A percentile compares a stretch with the other conserved stretches of the same genome.
These are phyloP conservation scores for Pythium aquatile DNA, from an alignment of 352 stramenopile species.

Conservation along the genomic window DNA sequence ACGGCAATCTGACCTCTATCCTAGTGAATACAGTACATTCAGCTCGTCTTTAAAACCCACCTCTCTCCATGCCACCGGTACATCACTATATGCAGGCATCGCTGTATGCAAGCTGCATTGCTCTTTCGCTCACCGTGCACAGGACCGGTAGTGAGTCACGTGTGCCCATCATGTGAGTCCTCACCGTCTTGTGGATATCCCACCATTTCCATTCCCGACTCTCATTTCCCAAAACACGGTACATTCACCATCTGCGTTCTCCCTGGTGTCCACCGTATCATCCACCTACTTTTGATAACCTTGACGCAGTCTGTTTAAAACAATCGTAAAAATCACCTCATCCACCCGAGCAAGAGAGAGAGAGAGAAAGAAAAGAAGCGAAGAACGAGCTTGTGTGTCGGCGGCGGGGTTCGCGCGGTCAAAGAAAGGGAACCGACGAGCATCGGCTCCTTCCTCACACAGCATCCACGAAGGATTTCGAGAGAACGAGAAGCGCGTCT, in stretches of 20 bases:
- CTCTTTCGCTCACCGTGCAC: no score
- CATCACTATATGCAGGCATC: background rate
- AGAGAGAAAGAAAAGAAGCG: constrained; percentile 33
- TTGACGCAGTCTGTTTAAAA: constrained; percentile 16
- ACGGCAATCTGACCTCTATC: background rate
- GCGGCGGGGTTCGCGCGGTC: constrained; percentile 4
- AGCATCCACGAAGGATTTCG: constrained; percentile 12
- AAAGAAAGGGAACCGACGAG: constrained; percentile 18
- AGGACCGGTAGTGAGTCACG: no score
- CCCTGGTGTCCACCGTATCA: background rate
- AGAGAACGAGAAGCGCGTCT: constrained; percentile 15
- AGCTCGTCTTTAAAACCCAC: background rate
- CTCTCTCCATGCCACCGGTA: background rate
- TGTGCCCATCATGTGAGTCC: background rate
- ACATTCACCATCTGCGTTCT: background rate
- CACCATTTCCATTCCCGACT: background rate
- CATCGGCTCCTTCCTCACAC: constrained; percentile 4
- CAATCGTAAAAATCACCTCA: constrained; percentile 19
- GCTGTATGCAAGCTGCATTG: no score
- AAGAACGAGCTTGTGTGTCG: constrained; percentile 25
- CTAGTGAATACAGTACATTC: background rate
- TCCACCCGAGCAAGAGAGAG: constrained; percentile 17
- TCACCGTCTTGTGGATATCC: background rate
- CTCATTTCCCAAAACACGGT: background rate
- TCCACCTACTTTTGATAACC: background rate